Base-by-base conservation (phyloP, 2,329 filamentous ascomycete species). In the Aspergillus texensis region DNA sequence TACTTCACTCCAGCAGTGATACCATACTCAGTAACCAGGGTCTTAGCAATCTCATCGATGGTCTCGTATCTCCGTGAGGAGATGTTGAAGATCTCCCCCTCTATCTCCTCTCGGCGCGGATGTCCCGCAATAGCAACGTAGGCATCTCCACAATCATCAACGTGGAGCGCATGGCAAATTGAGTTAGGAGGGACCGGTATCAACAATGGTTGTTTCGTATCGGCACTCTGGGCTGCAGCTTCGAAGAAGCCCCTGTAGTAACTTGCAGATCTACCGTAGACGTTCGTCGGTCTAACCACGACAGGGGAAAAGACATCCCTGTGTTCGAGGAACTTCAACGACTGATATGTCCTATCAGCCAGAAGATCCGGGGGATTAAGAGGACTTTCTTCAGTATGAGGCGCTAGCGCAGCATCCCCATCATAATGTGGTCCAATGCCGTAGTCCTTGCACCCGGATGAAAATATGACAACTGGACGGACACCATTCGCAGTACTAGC, bases 381-480 rank as follows among this genome's bases (percentile, higher is more conserved):
- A 10, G 63, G 61, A 32, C 57, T 62, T n/a, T 57, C 39, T 56
- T 65, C 63, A 11, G 61, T 61, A 21, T 65, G 63, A 12, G 63
- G 63, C 3, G 50, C 24, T 10, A 65, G 26, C 24, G 24, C 46
- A 8, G 16, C 6, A 1, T 54, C 39, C 26, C 48, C 50, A 9
- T 61, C 41, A 19, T 60, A 60, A 34, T 62, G 61, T 10, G 58
- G 54, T 19, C 57, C 58, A 2, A 63, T 39, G 14, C 63, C 63
- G 41, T 65, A 65, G 34, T 65, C 63, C n/a, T 65, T 65, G 26
- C 63, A 65, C 6, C 63, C 63, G 5, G 61, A 61, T n/a, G 63
- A 61, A 24, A 65, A 50, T 4, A 65, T 50, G 5, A 65, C 57
- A 2, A 65, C 28, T 0, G 63, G 63, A 1, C 50, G 50, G 3